Evolutionary conservation across 768 basidiomycete genomes (phyloP), one percentile per base, ranked within the genome.

Genomic region (Rhizopogon vesiculosus): DNA sequence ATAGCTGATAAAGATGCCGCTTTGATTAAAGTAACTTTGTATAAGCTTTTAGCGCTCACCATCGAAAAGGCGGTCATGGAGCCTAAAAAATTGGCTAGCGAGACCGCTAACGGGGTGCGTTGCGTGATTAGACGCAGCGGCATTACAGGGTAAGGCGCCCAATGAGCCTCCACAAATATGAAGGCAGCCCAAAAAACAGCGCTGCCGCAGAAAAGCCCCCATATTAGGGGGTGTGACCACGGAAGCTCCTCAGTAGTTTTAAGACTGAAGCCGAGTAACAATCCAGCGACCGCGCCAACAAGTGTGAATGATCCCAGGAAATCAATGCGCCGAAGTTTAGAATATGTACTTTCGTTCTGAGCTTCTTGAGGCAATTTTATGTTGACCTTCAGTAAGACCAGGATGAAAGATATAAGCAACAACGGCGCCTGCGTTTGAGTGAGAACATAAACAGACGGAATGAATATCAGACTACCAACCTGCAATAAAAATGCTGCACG

Each of bases 121-220:
- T 85, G 83, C 33, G 78, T 81, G 35, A 95, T 79, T 54, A 95
- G 73, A 51, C 82, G 81, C 59, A 97, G 72, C 46, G 96, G 96
- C 85, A 99, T 88, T 51, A 98, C 88, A 15, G 97, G 97, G 67
- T 88, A 90, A 3, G 81, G 78, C 3, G 91, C 84, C 76, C 82
- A 85, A 60, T 80, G 77, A 55, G 84, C 84, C 72, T 99, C 96
- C 25, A 91, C 90, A 45, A 83, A 66, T 31, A 95, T 66, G 69
- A 99, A 98, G 2, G 76, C 62, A 6, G 74, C 60, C 9, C 77
- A 75, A 51, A 77, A 86, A 19, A 87, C 57, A 46, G 69, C 69
- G 61, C 91, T 87, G 42, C 74, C 65, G 53, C 76, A 56, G 44
- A 97, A 72, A 43, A 93, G 76, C 13, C 82, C 84, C 66, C 75